These are phyloP conservation scores for Gracilaria domingensis DNA, from an alignment of 23 red algal genomes.

Conservation along the genomic window DNA sequence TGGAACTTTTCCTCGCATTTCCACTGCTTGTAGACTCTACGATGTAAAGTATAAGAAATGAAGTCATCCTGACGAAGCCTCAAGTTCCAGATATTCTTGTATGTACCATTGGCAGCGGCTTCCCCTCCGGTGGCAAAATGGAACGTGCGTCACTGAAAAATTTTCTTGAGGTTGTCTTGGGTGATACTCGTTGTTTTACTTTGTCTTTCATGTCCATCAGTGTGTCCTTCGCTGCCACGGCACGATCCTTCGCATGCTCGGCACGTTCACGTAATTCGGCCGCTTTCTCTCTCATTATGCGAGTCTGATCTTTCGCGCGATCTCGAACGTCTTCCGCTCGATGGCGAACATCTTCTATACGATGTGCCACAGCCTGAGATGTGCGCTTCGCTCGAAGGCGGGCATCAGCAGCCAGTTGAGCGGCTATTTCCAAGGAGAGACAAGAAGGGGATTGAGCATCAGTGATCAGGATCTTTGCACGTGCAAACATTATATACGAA, in stretches of 20 bases:
- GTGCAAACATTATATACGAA: neutral
- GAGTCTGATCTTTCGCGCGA: conserved; percentile 32
- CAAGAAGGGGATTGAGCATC: neutral
- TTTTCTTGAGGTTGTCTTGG: conserved; percentile 7
- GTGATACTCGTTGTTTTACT: conserved; percentile 35
- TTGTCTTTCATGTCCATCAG: conserved; percentile 45
- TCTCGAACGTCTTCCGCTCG: conserved; percentile 45
- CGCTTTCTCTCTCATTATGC: conserved; percentile 32
- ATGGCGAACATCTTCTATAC: conserved; percentile 49
- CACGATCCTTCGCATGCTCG: conserved; percentile 48
- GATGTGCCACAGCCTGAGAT: conserved; percentile 23
- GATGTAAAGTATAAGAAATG: too few species aligned
- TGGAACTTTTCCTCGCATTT: too few species aligned
- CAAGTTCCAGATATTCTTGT: conserved; percentile 12
- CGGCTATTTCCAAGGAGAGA: conserved; percentile 14
- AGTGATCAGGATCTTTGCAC: neutral
- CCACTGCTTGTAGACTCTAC: too few species aligned
- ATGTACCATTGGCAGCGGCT: conserved; percentile 8
- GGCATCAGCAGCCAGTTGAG: conserved; percentile 69
- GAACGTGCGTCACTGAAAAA: neutral
- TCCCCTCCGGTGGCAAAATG: conserved; percentile 10
- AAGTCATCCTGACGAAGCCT: neutral
- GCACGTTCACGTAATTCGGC: conserved; percentile 37
- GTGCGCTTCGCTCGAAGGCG: conserved; percentile 57
- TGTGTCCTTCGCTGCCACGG: conserved; percentile 51